Base-by-base conservation (phyloP, 495 filamentous ascomycete species). In the Penicillium herquei region DNA sequence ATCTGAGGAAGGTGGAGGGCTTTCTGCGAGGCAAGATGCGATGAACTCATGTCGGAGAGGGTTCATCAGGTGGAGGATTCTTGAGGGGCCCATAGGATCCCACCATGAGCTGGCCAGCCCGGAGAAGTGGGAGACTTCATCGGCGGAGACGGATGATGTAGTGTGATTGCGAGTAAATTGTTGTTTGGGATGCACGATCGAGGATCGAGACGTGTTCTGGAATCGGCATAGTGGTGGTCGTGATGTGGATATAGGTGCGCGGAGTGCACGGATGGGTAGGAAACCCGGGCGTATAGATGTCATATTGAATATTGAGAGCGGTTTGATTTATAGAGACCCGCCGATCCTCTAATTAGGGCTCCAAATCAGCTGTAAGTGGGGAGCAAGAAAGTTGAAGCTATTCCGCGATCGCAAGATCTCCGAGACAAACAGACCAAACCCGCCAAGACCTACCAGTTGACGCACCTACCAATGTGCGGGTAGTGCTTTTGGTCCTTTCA, bases 31-130 rank as follows among this genome's bases (percentile, higher is more conserved):
- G 62, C 92, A 96, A 35, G 76, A 68, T 3, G 75, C 72, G 69
- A 98, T 94, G 76, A 98, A 98, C 65, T 91, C 86, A 71, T 97
- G 91, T 33, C 94, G 91, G 40, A 95, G 84, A 9, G 95, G 94
- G 77, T 98, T 98, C 94, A 98, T 98, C 46, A 95, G 86, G 71
- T 98, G 95, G 2, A 98, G 86, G 57, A 96, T 85, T 12, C 92
- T 85, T 0, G 91, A 97, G 16, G 91, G 85, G 50, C 94, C 94
- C 72, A 95, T 86, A 2, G 94, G 90, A 73, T 98, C 95, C 94
- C 94, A 98, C 94, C 94, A 98, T 63, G 85, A 86, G 62, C 87
- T 89, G 65, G 95, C 94, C 56, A 98, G 90, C 57, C 85, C 82
- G 64, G 90, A 89, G 81, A 98, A 98, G 76, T 98, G 94, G 39